These are phyloP conservation scores for Phytophthora aleatoria DNA, from an alignment of 352 stramenopile genomes.

Conservation along the genomic window DNA sequence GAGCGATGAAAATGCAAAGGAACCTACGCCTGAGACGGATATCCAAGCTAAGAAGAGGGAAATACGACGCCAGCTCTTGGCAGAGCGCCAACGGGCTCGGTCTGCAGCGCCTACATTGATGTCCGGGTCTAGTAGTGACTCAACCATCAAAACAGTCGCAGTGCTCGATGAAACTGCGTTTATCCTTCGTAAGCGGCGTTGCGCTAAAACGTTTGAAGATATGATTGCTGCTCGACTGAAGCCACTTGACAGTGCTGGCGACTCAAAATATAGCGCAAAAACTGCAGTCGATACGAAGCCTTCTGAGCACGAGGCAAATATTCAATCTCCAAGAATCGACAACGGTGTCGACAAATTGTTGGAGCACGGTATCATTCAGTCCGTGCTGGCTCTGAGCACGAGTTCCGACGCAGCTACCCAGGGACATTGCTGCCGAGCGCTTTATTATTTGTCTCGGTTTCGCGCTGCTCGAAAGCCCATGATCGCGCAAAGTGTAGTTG, in stretches of 20 bases:
- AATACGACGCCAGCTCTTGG: constrained; percentile 25
- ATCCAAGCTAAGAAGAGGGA: constrained; percentile 30
- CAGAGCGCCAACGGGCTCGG: constrained; percentile 22
- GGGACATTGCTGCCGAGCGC: constrained; percentile 64
- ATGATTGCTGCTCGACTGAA: constrained; percentile 64
- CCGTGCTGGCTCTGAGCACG: constrained; percentile 49
- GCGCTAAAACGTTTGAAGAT: constrained; percentile 77
- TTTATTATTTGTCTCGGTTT: constrained; percentile 66
- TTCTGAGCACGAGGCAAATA: not conserved
- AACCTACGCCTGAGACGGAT: constrained; percentile 9
- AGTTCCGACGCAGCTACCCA: constrained; percentile 58
- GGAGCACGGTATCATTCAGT: constrained; percentile 71
- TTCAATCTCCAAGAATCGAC: constrained; percentile 8
- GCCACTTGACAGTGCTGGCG: not conserved
- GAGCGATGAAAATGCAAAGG: constrained; percentile 2
- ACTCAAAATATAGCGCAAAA: constrained; percentile 12
- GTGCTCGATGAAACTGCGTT: constrained; percentile 34
- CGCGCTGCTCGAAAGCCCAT: constrained; percentile 54
- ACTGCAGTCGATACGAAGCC: not conserved
- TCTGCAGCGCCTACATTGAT: constrained; percentile 22
- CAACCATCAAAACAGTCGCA: constrained; percentile 12
- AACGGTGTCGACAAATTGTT: constrained; percentile 48
- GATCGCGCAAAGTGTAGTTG: constrained; percentile 55
- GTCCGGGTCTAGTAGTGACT: constrained; percentile 14
- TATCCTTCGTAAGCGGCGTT: constrained; percentile 64